phyloP scores from a whole-genome alignment of 169 alveolate genomes.

The Eimeria maxima region DNA sequence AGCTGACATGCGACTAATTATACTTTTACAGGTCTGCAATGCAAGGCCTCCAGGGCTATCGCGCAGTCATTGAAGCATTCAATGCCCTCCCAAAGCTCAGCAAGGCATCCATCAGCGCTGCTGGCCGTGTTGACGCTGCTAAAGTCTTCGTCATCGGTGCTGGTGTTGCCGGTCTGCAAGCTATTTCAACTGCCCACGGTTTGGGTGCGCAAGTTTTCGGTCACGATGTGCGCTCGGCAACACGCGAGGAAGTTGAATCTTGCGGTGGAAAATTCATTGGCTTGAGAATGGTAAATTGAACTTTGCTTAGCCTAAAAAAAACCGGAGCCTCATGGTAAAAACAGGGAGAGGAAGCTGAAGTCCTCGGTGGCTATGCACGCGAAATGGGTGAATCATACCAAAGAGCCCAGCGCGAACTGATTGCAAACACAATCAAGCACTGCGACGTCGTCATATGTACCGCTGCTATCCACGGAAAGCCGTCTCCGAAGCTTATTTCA shows the following conservation, averaged over 20 bases:
- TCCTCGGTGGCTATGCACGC: slow-evolving; percentile 93
- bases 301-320: not conserved
- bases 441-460: slow-evolving; percentile 95
- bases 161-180: slow-evolving; percentile 98
- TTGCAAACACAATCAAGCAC: slow-evolving; percentile 89
- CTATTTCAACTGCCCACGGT: slow-evolving; percentile 95
- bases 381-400: slow-evolving; percentile 90
- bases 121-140: slow-evolving; percentile 95
- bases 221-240: slow-evolving; percentile 94
- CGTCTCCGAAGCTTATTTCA: slow-evolving; percentile 94
- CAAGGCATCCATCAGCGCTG: slow-evolving; percentile 95
- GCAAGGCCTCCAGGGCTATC: slow-evolving; percentile 92
- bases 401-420: slow-evolving; percentile 90
- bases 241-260: slow-evolving; percentile 94
- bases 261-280: slow-evolving; percentile 89
- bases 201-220: slow-evolving; percentile 95
- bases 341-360: slow-evolving; percentile 86
- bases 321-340: not conserved
- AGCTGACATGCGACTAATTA: not conserved
- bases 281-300: slow-evolving; percentile 75
- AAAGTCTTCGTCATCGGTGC: slow-evolving; percentile 97
- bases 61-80: slow-evolving; percentile 97
- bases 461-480: slow-evolving; percentile 95
- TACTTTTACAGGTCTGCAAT: slow-evolving; percentile 59
- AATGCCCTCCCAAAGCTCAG: slow-evolving; percentile 93